A percentile compares a stretch with the other conserved stretches of the same genome.
Conservation (phyloP, 2,329 filamentous ascomycete genomes). For the Trichoderma breve region DNA sequence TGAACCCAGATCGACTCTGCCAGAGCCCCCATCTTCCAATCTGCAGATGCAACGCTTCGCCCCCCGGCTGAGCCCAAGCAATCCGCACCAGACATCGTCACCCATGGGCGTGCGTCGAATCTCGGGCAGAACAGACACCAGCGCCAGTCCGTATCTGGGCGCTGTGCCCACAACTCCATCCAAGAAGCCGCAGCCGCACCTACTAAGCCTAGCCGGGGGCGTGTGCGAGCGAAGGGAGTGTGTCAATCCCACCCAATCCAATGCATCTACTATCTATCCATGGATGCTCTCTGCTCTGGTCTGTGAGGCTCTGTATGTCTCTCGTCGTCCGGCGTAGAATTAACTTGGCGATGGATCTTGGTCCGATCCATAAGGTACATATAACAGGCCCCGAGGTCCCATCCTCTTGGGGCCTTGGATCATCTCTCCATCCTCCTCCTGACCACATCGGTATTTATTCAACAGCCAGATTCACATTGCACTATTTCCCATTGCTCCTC, state of each 20-base stretch:
- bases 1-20: neutral
- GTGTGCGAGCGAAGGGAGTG: neutral
- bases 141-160: neutral
- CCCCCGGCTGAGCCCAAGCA: neutral
- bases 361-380: slow-evolving; percentile 4
- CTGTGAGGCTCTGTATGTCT: neutral
- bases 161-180: neutral
- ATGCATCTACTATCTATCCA: neutral
- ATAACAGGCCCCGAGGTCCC: slow-evolving; percentile 4
- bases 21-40: neutral
- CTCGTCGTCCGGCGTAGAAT: neutral
- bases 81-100: neutral
- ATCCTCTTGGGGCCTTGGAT: slow-evolving; percentile 1
- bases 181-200: slow-evolving; percentile 2
- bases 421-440: neutral
- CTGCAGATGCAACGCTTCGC: slow-evolving; percentile 6
- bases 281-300: neutral
- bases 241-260: neutral
- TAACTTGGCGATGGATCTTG: neutral
- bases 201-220: neutral
- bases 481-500: neutral
- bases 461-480: neutral
- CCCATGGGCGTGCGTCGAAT: neutral
- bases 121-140: neutral
- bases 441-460: neutral